phyloP scores from a whole-genome alignment of 805 yeast species.

The Zygosaccharomyces siamensis region DNA sequence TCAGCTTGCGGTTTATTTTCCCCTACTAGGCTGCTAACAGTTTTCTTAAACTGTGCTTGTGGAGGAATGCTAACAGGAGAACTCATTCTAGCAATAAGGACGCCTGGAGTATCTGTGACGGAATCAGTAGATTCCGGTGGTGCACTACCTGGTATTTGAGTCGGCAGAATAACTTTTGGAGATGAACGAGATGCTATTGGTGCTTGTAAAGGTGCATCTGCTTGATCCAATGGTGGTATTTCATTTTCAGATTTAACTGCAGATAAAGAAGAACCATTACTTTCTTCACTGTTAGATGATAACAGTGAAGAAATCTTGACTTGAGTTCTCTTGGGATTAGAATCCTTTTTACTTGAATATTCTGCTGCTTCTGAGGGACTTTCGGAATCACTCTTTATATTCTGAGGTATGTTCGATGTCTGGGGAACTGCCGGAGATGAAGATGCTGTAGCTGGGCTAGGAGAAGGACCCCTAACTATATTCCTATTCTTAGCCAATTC shows the following conservation, averaged over 20 bases:
- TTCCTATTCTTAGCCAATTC: constrained; percentile 34
- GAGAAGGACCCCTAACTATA: constrained; percentile 16
- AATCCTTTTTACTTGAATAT: background rate
- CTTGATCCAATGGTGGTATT: background rate
- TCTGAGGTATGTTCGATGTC: constrained; percentile 2
- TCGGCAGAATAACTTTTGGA: constrained; percentile 24
- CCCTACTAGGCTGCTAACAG: constrained; percentile 6
- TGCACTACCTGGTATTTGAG: constrained; percentile 16
- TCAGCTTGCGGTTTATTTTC: constrained; percentile 6
- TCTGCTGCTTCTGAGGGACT: constrained; percentile 3
- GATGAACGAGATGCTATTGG: constrained; percentile 4
- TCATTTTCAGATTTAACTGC: constrained; percentile 3
- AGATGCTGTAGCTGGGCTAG: constrained; percentile 11
- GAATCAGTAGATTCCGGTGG: constrained; percentile 6
- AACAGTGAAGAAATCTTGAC: constrained; percentile 21
- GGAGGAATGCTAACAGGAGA: constrained; percentile 21
- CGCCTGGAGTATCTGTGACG: constrained; percentile 9
- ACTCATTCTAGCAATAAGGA: constrained; percentile 22
- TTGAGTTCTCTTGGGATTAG: constrained; percentile 10
- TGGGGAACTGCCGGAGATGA: constrained; percentile 13
- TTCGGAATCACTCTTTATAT: constrained; percentile 12
- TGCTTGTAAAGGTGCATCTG: background rate
- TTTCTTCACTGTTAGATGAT: constrained; percentile 11
- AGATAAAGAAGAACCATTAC: background rate
- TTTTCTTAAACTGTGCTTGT: constrained; percentile 7